phyloP scores from a whole-genome alignment of 208 protist genomes.

The Crithidia bombi region DNA sequence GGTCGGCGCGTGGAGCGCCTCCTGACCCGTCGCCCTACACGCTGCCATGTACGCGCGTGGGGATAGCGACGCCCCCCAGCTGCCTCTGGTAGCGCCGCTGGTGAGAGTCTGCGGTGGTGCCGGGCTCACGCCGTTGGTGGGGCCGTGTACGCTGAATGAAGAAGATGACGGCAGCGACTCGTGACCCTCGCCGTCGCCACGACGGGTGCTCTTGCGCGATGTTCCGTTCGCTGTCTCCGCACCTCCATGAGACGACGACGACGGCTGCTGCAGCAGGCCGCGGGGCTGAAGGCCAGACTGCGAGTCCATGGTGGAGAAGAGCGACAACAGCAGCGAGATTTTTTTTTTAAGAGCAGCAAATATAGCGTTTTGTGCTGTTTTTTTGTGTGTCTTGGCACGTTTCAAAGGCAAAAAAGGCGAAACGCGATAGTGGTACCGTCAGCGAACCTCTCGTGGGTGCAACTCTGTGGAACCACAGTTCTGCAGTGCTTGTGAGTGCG shows the following conservation, averaged over 20 bases:
- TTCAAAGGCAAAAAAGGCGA: no score
- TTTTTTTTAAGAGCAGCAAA: no score
- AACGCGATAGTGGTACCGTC: no score
- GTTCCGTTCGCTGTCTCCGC: background rate
- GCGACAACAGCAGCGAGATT: no score
- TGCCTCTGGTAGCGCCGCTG: background rate
- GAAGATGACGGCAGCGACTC: background rate
- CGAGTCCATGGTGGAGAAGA: no score
- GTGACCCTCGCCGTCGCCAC: background rate
- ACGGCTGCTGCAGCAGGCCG: no score
- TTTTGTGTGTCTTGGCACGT: no score
- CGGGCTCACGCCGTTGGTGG: background rate
- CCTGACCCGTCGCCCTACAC: constrained; percentile 2
- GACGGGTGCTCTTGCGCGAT: constrained; percentile 15
- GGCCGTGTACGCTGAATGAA: background rate
- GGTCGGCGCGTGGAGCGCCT: background rate
- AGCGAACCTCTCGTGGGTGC: no score
- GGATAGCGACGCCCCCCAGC: constrained; percentile 20
- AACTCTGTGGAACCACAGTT: no score
- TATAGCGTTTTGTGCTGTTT: no score
- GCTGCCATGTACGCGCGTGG: constrained; percentile 23
- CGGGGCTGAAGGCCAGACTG: no score
- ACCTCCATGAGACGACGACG: background rate
- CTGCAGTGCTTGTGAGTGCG: no score
- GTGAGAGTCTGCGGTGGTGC: background rate